Conservation (phyloP, 139 green algal genomes). For the Yamagishiella unicocca region DNA sequence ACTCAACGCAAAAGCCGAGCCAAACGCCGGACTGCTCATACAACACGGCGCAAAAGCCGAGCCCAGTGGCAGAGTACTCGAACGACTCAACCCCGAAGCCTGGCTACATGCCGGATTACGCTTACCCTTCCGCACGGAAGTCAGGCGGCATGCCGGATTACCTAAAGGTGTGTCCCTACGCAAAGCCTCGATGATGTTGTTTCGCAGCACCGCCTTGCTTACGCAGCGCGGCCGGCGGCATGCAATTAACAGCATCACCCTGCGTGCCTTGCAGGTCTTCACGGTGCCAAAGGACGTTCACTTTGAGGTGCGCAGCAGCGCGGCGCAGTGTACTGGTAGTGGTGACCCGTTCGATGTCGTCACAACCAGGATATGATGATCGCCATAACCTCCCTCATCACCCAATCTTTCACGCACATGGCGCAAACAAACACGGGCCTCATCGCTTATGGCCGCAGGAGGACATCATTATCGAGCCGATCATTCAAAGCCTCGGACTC, state of each 20-base stretch:
- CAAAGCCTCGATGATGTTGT: too few species aligned
- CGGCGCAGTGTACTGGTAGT: too few species aligned
- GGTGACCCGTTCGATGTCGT: too few species aligned
- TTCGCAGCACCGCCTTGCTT: too few species aligned
- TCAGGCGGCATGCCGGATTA: conserved; percentile 25
- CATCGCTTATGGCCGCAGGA: conserved; percentile 10
- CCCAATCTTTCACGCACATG: too few species aligned
- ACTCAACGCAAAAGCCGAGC: background rate
- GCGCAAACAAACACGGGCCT: background rate
- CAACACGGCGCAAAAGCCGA: background rate
- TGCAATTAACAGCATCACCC: too few species aligned
- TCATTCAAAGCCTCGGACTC: conserved; percentile 43
- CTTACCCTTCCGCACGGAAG: background rate
- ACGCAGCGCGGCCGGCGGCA: too few species aligned
- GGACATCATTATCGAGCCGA: conserved; percentile 48
- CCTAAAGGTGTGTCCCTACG: background rate
- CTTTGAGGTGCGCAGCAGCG: background rate
- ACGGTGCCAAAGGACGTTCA: conserved; percentile 24
- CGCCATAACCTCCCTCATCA: too few species aligned
- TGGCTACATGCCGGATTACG: background rate
- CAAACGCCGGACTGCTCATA: background rate
- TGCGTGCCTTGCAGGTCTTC: conserved; percentile 7
- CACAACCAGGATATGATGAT: too few species aligned
- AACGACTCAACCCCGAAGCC: background rate
- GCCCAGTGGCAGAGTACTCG: background rate